These are phyloP conservation scores for Psilocybe subaeruginosa DNA, from an alignment of 768 basidiomycete species.

Conservation along the genomic window DNA sequence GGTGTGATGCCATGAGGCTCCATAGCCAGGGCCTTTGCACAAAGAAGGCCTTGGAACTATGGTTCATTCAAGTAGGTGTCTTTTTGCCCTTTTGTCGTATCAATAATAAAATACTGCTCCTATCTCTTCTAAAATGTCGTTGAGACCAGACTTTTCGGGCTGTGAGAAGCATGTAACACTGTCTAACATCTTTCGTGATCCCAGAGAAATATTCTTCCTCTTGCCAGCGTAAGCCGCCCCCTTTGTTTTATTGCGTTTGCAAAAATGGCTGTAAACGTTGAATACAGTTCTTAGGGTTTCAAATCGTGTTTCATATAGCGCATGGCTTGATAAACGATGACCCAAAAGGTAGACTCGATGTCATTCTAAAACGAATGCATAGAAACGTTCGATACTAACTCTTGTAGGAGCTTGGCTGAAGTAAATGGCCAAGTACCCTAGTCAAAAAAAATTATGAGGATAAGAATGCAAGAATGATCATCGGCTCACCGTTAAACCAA, in stretches of 20 bases:
- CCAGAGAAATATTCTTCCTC: too few species aligned
- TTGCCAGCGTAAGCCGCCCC: too few species aligned
- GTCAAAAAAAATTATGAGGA: background rate
- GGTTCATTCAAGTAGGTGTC: background rate
- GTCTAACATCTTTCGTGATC: too few species aligned
- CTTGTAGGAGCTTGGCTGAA: background rate
- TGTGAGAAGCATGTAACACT: too few species aligned
- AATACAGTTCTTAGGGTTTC: background rate
- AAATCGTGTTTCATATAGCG: background rate
- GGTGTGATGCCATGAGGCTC: background rate
- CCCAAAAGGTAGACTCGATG: background rate
- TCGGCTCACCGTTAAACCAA: background rate
- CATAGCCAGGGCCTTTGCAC: background rate
- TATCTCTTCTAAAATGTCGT: background rate
- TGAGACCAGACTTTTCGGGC: background rate
- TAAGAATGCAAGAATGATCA: background rate
- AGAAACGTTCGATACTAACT: background rate
- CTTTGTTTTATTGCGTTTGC: background rate
- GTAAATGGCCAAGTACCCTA: background rate
- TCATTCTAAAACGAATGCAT: background rate
- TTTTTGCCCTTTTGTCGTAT: background rate
- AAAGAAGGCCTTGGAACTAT: background rate
- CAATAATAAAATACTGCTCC: background rate
- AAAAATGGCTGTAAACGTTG: background rate
- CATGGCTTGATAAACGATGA: background rate